Conservation (phyloP, 306 rosid species). For the Boehmeria nivea region DNA sequence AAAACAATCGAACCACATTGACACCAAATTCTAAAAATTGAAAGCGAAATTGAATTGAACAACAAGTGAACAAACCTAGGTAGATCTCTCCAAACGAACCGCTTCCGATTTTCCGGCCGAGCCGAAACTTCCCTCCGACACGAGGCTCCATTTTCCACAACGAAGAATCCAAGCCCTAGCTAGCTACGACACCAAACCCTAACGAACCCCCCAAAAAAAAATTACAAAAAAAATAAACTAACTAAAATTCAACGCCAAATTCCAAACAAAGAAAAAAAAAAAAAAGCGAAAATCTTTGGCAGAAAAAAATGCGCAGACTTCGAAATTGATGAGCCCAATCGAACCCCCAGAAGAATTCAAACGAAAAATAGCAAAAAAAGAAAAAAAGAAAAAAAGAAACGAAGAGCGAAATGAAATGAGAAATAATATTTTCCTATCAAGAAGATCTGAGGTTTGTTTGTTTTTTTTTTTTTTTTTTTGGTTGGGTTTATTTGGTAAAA, state of each 20-base stretch:
- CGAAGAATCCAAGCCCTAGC: constrained; percentile 39
- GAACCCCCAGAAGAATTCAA: constrained; percentile 11
- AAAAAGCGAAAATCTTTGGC: constrained; percentile 10
- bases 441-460: too few species aligned
- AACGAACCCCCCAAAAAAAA: constrained; percentile 5
- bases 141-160: constrained; percentile 86
- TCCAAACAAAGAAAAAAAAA: not conserved
- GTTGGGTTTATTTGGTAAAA: too few species aligned
- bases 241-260: constrained; percentile 3
- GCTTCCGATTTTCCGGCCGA: constrained; percentile 93
- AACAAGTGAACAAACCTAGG: constrained; percentile 44
- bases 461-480: too few species aligned
- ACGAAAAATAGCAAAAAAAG: not conserved
- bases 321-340: constrained; percentile 14
- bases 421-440: too few species aligned
- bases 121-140: constrained; percentile 79
- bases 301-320: constrained; percentile 16
- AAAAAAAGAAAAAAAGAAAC: not conserved
- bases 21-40: constrained; percentile 7
- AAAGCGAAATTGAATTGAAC: not conserved
- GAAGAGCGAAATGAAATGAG: too few species aligned
- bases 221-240: not conserved
- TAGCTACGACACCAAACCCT: constrained; percentile 27
- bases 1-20: constrained; percentile 19
- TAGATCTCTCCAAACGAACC: constrained; percentile 98